Evolutionary conservation across 1,284 basidiomycete genomes (phyloP), one percentile per base, ranked within the genome.

Genomic region (Microbotryomycetes sp.): DNA sequence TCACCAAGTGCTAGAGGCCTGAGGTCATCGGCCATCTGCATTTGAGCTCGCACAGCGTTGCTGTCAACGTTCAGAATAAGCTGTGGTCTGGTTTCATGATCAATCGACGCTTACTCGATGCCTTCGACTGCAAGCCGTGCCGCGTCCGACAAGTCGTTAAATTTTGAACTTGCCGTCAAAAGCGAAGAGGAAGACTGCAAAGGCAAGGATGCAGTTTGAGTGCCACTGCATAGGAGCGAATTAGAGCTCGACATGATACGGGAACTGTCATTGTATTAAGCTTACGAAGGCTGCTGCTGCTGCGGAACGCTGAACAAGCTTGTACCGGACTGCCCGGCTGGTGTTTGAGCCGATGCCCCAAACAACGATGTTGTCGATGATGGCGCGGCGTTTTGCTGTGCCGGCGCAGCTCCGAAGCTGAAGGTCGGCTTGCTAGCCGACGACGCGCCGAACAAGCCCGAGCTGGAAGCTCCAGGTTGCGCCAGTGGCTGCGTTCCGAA

Each of bases 141-240:
- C 2, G 81, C 79, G 56, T 90, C 88, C 0, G 87, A 84, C 18
- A 90, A 75, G 71, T 91, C 88, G 55, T 91, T 89, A 74, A 89
- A 91, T 72, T 88, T 89, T 0, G 87, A 88, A 0, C 83, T 81
- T 72, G 84, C 87, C 18, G 81, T 82, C 69, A 88, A 41, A 41
- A 41, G 35, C 35, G 35, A 41, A 11, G 35, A 41, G 35, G 11
- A 41, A 41, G 35, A 9, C 18, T 41, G 35, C 35, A 18, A 41
- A 11, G 35, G 35, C 35, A 18, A 11, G 18, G 35, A 41, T 41
- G 35, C 35, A 41, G n/a, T n/a, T n/a, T n/a, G n/a, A n/a, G n/a
- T n/a, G n/a, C n/a, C n/a, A n/a, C n/a, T n/a, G n/a, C n/a, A n/a
- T n/a, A n/a, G n/a, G n/a, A n/a, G n/a, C n/a, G n/a, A n/a, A n/a